phyloP scores from a whole-genome alignment of 2,329 filamentous ascomycete species.

The Emericellopsis cladophorae region DNA sequence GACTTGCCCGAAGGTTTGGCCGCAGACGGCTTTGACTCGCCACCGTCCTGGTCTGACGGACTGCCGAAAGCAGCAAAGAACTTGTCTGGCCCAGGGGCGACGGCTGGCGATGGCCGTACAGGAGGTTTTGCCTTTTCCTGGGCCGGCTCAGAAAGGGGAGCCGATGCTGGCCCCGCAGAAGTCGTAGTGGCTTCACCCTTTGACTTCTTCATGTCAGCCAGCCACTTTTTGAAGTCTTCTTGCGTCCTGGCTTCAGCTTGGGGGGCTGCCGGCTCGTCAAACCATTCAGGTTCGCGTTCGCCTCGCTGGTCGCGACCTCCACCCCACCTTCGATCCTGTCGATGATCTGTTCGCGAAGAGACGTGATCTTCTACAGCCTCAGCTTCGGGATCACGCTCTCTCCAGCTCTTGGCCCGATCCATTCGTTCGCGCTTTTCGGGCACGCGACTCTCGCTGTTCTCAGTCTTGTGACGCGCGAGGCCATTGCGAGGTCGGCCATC shows the following conservation, averaged over 20 bases:
- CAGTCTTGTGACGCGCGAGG: slow-evolving; percentile 58
- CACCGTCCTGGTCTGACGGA: slow-evolving; percentile 37
- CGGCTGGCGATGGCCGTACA: slow-evolving; percentile 45
- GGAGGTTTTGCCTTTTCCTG: slow-evolving; percentile 38
- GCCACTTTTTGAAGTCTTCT: slow-evolving; percentile 90
- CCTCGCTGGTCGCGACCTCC: slow-evolving; percentile 41
- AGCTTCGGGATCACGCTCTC: slow-evolving; percentile 34
- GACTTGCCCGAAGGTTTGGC: slow-evolving; percentile 51
- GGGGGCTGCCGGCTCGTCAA: slow-evolving; percentile 62
- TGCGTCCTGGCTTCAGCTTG: slow-evolving; percentile 63
- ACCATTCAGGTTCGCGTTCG: slow-evolving; percentile 84
- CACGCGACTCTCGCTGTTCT: slow-evolving; percentile 16
- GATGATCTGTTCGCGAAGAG: not conserved
- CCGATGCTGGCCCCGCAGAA: slow-evolving; percentile 17
- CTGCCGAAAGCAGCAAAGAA: slow-evolving; percentile 54
- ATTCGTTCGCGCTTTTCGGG: slow-evolving; percentile 38
- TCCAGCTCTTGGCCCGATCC: slow-evolving; percentile 48
- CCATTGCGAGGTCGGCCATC: slow-evolving; percentile 53
- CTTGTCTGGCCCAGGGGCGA: slow-evolving; percentile 60
- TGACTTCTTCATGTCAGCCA: slow-evolving; percentile 74
- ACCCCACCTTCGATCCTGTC: not conserved
- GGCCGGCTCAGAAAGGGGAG: slow-evolving; percentile 19
- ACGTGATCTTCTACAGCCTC: slow-evolving; percentile 39
- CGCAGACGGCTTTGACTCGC: slow-evolving; percentile 25
- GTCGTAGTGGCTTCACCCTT: slow-evolving; percentile 22